Base-by-base conservation (phyloP, 1,284 basidiomycete species). In the Ustilago vetiveriae region DNA sequence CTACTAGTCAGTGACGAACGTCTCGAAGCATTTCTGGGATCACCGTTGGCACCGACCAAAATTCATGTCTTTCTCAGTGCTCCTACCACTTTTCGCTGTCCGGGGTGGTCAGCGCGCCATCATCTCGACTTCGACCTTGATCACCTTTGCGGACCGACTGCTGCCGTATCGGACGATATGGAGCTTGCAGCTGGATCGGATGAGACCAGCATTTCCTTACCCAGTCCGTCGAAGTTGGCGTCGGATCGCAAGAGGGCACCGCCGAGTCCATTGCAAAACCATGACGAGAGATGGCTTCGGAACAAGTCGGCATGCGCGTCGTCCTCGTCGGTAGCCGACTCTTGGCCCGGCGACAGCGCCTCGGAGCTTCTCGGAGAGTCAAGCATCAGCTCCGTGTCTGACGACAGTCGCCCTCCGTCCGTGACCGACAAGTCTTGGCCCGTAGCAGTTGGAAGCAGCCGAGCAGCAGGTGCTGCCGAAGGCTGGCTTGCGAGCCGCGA, bases 1-100 rank as follows among this genome's bases (percentile, higher is more conserved):
- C 36, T 67, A 24, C 53, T 65, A 2, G 59, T 75, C 32, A 53
- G 53, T 19, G 46, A 67, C 13, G 49, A 60, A 29, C 42, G 42
- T 4, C 59, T 64, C 24, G 58, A 63, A 24, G 24, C 51, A 2
- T 54, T 63, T 17, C 14, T 58, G 10, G 57, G 48, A 10, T 16
- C 49, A 2, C 35, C 57, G 13, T 30, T 64, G 1, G 58, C 62
- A 3, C 67, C 58, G 0, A 59, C 67, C 19, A 64, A 45, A 19
- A 68, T 54, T 27, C 63, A 72, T 13, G 22, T 73, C 21, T 62
- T 75, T 4, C 53, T 75, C 29, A 64, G 62, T 22, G 71, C 63
- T 4, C 70, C 70, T 4, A 9, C 47, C 6, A 24, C 44, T 2
- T 49, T 73, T n/a, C 74, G 70, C 6, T 64, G 62, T 21, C 27